A percentile compares a stretch with the other conserved stretches of the same genome.
Evolutionary conservation across 768 basidiomycete genomes (phyloP).

Genomic region (Lactarius akahatsu): DNA sequence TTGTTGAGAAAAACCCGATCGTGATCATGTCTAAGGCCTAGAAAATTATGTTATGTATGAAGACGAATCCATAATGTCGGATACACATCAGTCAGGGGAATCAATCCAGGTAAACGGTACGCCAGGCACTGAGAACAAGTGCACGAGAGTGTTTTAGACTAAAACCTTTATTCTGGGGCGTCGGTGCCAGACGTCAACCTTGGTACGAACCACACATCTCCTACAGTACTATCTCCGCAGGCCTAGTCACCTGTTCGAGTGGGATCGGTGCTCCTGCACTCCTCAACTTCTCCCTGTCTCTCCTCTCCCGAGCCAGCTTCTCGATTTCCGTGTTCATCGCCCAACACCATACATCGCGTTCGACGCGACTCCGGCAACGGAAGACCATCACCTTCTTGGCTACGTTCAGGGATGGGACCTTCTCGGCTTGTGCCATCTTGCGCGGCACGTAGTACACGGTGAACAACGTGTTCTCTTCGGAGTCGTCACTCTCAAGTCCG

Average conservation of each 20-base stretch:
- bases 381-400: slow-evolving; percentile 65
- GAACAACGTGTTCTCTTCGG: slow-evolving; percentile 85
- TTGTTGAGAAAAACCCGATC: slow-evolving; percentile 2
- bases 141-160: background rate
- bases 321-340: slow-evolving; percentile 90
- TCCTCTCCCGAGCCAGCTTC: slow-evolving; percentile 61
- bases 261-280: slow-evolving; percentile 55
- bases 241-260: background rate
- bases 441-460: slow-evolving; percentile 67
- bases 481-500: slow-evolving; percentile 84
- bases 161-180: background rate
- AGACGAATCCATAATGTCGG: background rate
- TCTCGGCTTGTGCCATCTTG: slow-evolving; percentile 20
- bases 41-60: background rate
- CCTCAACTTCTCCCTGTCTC: slow-evolving; percentile 60
- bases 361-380: slow-evolving; percentile 76
- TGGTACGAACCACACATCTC: background rate
- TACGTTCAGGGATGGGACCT: slow-evolving; percentile 51
- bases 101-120: background rate
- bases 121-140: background rate
- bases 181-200: background rate
- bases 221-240: background rate
- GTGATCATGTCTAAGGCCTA: background rate
- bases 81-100: background rate
- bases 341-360: slow-evolving; percentile 95